Percentiles rank a stretch among this genome's conserved stretches.
Conservation (phyloP, 805 yeast genomes). For the Dipodascus geniculatus region DNA sequence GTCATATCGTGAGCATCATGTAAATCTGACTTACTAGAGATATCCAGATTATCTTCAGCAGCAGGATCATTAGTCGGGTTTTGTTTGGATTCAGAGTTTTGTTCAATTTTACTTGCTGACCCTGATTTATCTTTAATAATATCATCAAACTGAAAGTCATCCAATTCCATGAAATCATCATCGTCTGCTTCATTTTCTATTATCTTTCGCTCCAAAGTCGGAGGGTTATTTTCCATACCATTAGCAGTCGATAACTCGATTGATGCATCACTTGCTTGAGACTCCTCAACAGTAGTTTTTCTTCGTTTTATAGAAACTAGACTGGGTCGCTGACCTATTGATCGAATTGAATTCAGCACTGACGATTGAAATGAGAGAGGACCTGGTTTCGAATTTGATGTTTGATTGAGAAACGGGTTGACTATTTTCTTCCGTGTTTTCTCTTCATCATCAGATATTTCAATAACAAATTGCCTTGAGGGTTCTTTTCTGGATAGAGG, state of each 20-base stretch:
- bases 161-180: slow-evolving; percentile 47
- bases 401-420: background rate
- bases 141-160: background rate
- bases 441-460: background rate
- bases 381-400: background rate
- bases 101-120: too few species aligned
- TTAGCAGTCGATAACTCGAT: background rate
- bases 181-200: slow-evolving; percentile 39
- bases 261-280: background rate
- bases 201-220: background rate
- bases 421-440: background rate
- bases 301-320: background rate
- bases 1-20: too few species aligned
- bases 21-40: too few species aligned
- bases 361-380: background rate
- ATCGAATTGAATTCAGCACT: background rate
- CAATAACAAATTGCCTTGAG: background rate
- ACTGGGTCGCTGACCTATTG: background rate
- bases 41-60: too few species aligned
- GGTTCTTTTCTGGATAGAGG: too few species aligned
- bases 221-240: background rate
- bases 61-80: background rate
- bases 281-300: background rate
- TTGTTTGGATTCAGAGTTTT: too few species aligned
- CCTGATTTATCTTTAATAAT: background rate